phyloP scores from a whole-genome alignment of 345 rosid species.

The Brassica nigra region DNA sequence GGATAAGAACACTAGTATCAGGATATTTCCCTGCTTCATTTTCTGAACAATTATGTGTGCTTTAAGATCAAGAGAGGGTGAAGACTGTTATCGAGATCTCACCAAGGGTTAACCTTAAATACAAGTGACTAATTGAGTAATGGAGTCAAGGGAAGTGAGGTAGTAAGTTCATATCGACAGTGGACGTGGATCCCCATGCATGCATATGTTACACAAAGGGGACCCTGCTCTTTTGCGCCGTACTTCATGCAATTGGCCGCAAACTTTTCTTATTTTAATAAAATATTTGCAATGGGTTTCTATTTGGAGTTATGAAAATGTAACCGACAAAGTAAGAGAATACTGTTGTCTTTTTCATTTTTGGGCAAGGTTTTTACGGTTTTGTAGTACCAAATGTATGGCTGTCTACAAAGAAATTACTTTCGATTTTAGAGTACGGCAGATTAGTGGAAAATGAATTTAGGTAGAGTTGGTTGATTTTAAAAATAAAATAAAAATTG shows the following conservation, averaged over 20 bases:
- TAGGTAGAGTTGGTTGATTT: not conserved
- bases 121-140: conserved; percentile 16
- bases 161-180: conserved; percentile 31
- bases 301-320: not conserved
- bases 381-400: not conserved
- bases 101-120: conserved; percentile 6
- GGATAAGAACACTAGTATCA: conserved; percentile 16
- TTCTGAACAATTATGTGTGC: not conserved
- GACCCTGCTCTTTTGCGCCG: conserved; percentile 33
- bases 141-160: conserved; percentile 22
- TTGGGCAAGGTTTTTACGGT: not conserved
- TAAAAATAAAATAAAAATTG: too few relatives aligned
- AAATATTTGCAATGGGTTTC: not conserved
- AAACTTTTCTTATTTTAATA: not conserved
- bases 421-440: not conserved
- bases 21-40: conserved; percentile 20
- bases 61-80: conserved; percentile 2
- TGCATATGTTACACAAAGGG: conserved; percentile 22
- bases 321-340: not conserved
- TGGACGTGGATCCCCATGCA: conserved; percentile 32
- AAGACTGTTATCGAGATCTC: not conserved
- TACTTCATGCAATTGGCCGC: conserved; percentile 36
- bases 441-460: not conserved
- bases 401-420: not conserved
- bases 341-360: not conserved